A percentile compares a stretch with the other conserved stretches of the same genome.
These are phyloP conservation scores for Aspergillus taichungensis DNA, from an alignment of 495 filamentous ascomycete species.

Conservation along the genomic window DNA sequence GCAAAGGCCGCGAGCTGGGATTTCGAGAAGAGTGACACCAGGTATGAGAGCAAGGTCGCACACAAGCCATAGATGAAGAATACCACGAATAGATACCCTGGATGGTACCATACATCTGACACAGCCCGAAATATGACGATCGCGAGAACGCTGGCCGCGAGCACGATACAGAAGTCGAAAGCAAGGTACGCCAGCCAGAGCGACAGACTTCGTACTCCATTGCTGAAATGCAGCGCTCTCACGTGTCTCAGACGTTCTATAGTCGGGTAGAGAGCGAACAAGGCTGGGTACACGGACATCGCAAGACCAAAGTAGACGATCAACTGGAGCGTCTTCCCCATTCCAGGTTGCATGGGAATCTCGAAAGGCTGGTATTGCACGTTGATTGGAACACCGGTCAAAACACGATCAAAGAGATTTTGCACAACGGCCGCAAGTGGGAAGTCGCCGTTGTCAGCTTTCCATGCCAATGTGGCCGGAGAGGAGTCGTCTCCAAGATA, in stretches of 20 bases:
- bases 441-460: constrained; percentile 37
- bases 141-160: constrained; percentile 48
- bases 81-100: constrained; percentile 68
- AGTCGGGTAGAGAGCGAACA: constrained; percentile 82
- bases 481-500: constrained; percentile 52
- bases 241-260: constrained; percentile 68
- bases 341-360: constrained; percentile 51
- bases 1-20: constrained; percentile 69
- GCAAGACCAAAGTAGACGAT: constrained; percentile 71
- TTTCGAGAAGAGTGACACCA: constrained; percentile 58
- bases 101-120: constrained; percentile 59
- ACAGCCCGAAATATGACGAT: constrained; percentile 54
- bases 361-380: constrained; percentile 63
- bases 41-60: constrained; percentile 61
- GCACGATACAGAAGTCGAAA: constrained; percentile 68
- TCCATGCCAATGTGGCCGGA: constrained; percentile 53
- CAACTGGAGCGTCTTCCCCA: constrained; percentile 67
- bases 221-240: constrained; percentile 77
- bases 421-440: constrained; percentile 55
- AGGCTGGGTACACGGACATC: constrained; percentile 67
- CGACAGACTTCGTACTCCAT: constrained; percentile 62
- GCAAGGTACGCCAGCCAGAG: constrained; percentile 69
- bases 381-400: constrained; percentile 57
- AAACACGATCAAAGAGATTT: constrained; percentile 58
- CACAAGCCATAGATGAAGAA: constrained; percentile 68